Evolutionary conservation across 495 filamentous ascomycete species (phyloP), one percentile per base, ranked within the genome.

Genomic region (Xylaria longipes): DNA sequence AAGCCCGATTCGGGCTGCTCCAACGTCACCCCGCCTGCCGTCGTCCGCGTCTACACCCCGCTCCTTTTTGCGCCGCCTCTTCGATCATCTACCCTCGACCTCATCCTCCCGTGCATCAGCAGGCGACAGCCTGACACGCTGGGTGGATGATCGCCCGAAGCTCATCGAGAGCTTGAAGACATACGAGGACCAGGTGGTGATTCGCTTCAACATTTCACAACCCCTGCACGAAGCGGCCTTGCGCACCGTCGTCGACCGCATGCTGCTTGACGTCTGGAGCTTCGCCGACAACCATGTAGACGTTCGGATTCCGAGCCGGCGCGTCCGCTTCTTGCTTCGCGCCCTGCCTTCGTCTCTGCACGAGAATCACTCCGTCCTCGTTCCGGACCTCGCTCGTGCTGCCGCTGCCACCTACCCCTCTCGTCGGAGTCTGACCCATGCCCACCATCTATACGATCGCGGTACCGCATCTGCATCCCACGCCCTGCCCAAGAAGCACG

Each of bases 191-290:
- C 91, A 97, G 78, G 85, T 97, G 20, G 95, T 99, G 17, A 82
- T 98, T 46, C 90, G 96, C 20, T 98, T 98, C 86, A 93, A 92
- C 76, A 81, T 97, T 69, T 89, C 85, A 68, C 89, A 88, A 57
- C 75, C 84, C 14, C 86, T 90, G 33, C 93, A 99, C 74, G 92
- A 93, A 65, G 82, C 83, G 56, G 90, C 91, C 3, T 83, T 99
- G 69, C 88, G 91, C 14, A 86, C 91, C 69, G 96, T 94, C 20
- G 83, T 91, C 11, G 87, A 92, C 57, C 89, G 91, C 48, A 87
- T 98, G 39, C 89, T 94, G 72, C 81, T 98, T 9, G 96, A 99
- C 79, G 89, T 97, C 4, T 99, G 96, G 96, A 91, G 91, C 22
- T 94, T 93, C 64, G 93, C 90, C 4, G 84, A 90, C 8, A 85